Base-by-base conservation (phyloP, 2,329 filamentous ascomycete species). In the Arthrobotrys megalospora region DNA sequence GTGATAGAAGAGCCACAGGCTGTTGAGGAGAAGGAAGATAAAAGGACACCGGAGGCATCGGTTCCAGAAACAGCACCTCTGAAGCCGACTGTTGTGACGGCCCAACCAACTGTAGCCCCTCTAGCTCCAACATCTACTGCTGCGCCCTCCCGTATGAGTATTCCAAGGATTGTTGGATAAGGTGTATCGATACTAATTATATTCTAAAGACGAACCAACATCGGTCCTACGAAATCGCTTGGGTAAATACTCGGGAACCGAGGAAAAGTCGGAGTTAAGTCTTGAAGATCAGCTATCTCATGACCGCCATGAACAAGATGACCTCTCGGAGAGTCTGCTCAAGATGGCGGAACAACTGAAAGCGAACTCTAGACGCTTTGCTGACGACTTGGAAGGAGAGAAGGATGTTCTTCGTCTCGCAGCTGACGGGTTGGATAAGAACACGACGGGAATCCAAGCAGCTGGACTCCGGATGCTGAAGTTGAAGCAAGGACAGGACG, bases 251-350 rank as follows among this genome's bases (percentile, higher is more conserved):
- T 45, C 63, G 21, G 63, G 19, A 11, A 53, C 19, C 5, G 70
- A 73, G 19, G 52, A 55, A 60, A 79, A 75, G 14, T n/a, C 69
- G 5, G 53, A 43, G 12, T 32, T 69, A 38, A 65, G 58, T 28
- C n/a, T 64, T 11, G 76, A 79, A 32, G 70, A 79, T 8, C 66
- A 67, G 19, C 19, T 79, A 38, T 69, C 43, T 14, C 88, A 92
- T 82, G 90, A 97, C 82, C 91, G 93, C 66, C 87, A 87, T 67
- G 93, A 97, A 85, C 94, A 97, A 84, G 93, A 97, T 84, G 86
- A 88, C 38, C 88, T 98, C 2, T 95, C 94, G 0, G 88, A 89
- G 43, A 94, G 92, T 6, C 90, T 98, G n/a, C 87, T 97, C 21
- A 86, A 88, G 52, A 92, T 97, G 85, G 94, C 95, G 0, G 86